phyloP scores from a whole-genome alignment of 768 basidiomycete genomes.

The Boletus sp. region DNA sequence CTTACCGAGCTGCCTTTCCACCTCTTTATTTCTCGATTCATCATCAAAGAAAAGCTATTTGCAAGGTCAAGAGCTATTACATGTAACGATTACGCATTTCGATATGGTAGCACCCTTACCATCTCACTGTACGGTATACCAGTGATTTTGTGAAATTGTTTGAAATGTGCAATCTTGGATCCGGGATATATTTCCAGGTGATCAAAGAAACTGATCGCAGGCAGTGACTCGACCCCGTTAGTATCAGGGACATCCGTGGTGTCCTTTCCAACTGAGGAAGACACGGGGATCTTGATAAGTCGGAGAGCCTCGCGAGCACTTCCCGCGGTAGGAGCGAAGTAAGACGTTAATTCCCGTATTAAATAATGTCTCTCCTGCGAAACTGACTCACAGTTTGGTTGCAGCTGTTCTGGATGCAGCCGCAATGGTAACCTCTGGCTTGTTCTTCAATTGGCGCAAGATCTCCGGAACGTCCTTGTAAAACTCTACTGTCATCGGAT shows the following conservation, averaged over 20 bases:
- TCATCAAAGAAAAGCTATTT: constrained; percentile 70
- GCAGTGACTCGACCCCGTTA: constrained; percentile 29
- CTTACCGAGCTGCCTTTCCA: constrained; percentile 47
- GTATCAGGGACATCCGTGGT: neutral
- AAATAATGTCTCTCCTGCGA: neutral
- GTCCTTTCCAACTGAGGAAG: constrained; percentile 32
- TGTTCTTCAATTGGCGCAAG: constrained; percentile 51
- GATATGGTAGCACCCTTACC: constrained; percentile 39
- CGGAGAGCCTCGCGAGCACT: constrained; percentile 79
- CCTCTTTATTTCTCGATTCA: constrained; percentile 56
- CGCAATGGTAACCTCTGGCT: constrained; percentile 53
- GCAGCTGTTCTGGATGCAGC: constrained; percentile 76
- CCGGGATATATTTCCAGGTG: constrained; percentile 77
- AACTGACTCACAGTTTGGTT: constrained; percentile 55
- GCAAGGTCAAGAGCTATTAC: neutral
- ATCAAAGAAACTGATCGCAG: constrained; percentile 64
- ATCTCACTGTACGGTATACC: constrained; percentile 79
- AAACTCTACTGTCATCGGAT: constrained; percentile 50
- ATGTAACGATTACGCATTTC: neutral
- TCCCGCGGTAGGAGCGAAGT: neutral
- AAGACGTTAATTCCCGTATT: no score
- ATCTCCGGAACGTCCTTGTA: constrained; percentile 78
- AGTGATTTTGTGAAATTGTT: constrained; percentile 65
- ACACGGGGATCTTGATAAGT: constrained; percentile 52
- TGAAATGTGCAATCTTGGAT: constrained; percentile 83